A percentile compares a stretch with the other conserved stretches of the same genome.
Evolutionary conservation across 257 asterid species (phyloP).

Genomic region (Paulownia fortunei): DNA sequence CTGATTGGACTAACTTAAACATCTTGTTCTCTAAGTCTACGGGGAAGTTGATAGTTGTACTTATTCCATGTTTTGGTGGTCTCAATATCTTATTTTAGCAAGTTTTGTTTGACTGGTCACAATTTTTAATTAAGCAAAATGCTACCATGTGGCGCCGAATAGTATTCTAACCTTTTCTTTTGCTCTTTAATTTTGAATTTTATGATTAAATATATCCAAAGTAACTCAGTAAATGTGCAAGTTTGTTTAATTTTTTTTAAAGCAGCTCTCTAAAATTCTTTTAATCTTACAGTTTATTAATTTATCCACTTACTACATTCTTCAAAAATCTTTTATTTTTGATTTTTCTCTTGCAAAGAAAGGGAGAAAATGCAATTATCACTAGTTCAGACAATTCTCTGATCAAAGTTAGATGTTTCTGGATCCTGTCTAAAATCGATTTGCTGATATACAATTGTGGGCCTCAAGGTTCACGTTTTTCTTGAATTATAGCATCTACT

Average conservation of each 20-base stretch:
- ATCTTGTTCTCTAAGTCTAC: not conserved
- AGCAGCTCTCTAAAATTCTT: conserved; percentile 9
- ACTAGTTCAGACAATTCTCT: not conserved
- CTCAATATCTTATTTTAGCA: not conserved
- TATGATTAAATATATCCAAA: not conserved
- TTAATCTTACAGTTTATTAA: not conserved
- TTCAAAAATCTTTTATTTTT: not conserved
- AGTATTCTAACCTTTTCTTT: not conserved
- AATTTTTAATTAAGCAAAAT: conserved; percentile 6
- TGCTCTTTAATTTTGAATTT: not conserved
- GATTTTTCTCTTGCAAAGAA: not conserved
- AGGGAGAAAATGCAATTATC: not conserved
- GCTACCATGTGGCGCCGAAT: conserved; percentile 3
- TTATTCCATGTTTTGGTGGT: not conserved
- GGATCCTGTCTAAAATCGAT: not conserved
- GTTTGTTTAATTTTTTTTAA: not conserved
- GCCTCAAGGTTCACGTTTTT: conserved; percentile 10
- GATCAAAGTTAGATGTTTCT: not conserved
- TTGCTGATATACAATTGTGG: conserved; percentile 4
- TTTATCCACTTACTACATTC: not conserved
- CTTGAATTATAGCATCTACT: not conserved
- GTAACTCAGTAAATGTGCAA: not conserved
- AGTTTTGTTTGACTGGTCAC: conserved; percentile 5
- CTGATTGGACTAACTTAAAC: not conserved
- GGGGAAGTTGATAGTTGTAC: not conserved